Base-by-base conservation (phyloP, 1,139 yeast species). In the Ogataea hybrid region DNA sequence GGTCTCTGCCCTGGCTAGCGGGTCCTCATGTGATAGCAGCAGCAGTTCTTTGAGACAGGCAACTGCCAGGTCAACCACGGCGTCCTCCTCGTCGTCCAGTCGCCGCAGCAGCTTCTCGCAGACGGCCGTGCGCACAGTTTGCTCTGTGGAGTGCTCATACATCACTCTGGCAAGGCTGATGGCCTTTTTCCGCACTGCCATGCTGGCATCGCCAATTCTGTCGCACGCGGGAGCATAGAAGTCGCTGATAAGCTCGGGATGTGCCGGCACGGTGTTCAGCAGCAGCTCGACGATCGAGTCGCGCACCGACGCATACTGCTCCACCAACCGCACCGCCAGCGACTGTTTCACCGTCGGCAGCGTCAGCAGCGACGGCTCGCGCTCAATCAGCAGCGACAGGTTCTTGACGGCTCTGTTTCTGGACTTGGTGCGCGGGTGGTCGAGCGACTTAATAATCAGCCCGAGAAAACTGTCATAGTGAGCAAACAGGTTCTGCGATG, bases 261-360 rank as follows among this genome's bases (percentile, higher is more conserved):
- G 69, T 2, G 66, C 52, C 3, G 60, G 52, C 36, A 83, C 57
- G 47, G 76, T 79, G 39, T 73, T 72, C 11, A 76, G 73, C 22
- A 86, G 64, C 39, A 87, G 68, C 34, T 86, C 95, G 21, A 87
- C 65, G 2, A 81, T 81, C 0, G 95, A 86, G 56, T 84, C 90
- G 47, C 89, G 71, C 0, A 87, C 92, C 41, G 81, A 72, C 0
- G 95, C 78, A 1, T 90, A 84, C 1, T 70, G 57, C 50, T 85
- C 92, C 6, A 58, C 62, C 28, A 87, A 63, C 38, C 81, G 64
- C 8, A 62, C 65, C 1, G 79, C 67, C 5, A 87, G 66, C 0
- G 83, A 70, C 7, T 65, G 66, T 49, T 74, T 80, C 5, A 86
- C 73, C 18, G 66, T 63, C 0, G 77, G 71, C 1, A 75, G 64